Conservation (phyloP, 2,329 filamentous ascomycete genomes). For the Septoria linicola region DNA sequence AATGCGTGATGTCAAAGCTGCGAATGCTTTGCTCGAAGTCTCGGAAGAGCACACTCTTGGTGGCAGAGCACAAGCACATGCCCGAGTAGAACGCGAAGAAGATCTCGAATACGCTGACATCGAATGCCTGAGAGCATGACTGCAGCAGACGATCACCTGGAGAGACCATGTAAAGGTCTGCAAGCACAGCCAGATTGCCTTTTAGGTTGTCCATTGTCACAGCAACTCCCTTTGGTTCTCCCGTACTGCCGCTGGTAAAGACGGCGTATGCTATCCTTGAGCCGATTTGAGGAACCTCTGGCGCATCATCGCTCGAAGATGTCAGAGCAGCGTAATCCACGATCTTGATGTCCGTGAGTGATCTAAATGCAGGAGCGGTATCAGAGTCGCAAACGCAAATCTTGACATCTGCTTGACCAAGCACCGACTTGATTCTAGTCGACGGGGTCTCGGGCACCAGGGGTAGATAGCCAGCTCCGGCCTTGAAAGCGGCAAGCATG, state of each 20-base stretch:
- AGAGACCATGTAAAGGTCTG: conserved; percentile 62
- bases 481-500: conserved; percentile 72
- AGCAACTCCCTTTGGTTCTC: conserved; percentile 74
- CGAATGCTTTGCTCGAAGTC: conserved; percentile 70
- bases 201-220: conserved; percentile 74
- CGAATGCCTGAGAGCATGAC: conserved; percentile 80
- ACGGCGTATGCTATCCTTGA: conserved; percentile 68
- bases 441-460: conserved; percentile 69
- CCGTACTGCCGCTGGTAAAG: conserved; percentile 82
- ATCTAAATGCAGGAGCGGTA: conserved; percentile 20
- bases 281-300: conserved; percentile 40
- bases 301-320: conserved; percentile 38
- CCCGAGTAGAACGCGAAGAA: conserved; percentile 79
- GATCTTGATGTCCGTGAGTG: conserved; percentile 9
- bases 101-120: conserved; percentile 86
- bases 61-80: conserved; percentile 73
- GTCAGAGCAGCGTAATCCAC: conserved; percentile 38
- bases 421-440: conserved; percentile 60
- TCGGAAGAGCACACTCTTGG: conserved; percentile 70
- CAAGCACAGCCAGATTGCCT: conserved; percentile 70
- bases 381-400: conserved; percentile 46
- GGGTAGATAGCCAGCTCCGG: conserved; percentile 77
- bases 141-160: conserved; percentile 66
- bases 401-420: conserved; percentile 58
- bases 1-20: conserved; percentile 66